These are phyloP conservation scores for Tausonia pullulans DNA, from an alignment of 1,284 basidiomycete species.

Conservation along the genomic window DNA sequence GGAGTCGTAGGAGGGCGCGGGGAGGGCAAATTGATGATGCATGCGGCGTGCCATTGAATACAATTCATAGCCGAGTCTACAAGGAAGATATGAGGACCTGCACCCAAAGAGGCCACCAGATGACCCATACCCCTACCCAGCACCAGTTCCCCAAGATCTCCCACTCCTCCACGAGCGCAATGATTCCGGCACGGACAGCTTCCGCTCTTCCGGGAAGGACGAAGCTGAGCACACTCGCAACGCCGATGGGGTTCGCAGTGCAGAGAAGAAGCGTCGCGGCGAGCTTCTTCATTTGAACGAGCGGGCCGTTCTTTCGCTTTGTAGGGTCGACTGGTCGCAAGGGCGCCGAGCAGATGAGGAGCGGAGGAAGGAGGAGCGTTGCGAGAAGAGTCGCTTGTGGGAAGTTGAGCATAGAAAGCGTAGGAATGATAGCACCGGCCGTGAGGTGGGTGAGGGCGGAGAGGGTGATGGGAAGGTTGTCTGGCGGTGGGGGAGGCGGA, in stretches of 20 bases:
- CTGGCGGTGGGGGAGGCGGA: slow-evolving; percentile 15
- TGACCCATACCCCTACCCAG: slow-evolving; percentile 25
- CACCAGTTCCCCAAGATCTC: slow-evolving; percentile 29
- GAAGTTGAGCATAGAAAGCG: slow-evolving; percentile 78
- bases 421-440: slow-evolving; percentile 64
- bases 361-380: slow-evolving; percentile 48
- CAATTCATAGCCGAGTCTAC: no score
- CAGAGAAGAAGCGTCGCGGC: slow-evolving; percentile 20
- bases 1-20: not conserved
- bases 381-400: slow-evolving; percentile 64
- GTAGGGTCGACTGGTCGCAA: slow-evolving; percentile 21
- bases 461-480: slow-evolving; percentile 6
- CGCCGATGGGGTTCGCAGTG: slow-evolving; percentile 1
- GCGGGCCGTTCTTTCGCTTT: not conserved
- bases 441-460: slow-evolving; percentile 38
- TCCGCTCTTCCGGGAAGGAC: slow-evolving; percentile 16
- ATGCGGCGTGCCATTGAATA: no score
- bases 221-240: not conserved
- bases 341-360: slow-evolving; percentile 39
- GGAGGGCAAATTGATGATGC: no score
- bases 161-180: slow-evolving; percentile 27
- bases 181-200: slow-evolving; percentile 12
- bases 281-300: slow-evolving; percentile 7
- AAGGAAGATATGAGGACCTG: not conserved
- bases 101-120: slow-evolving; percentile 28